A percentile compares a stretch with the other conserved stretches of the same genome.
These are phyloP conservation scores for Leccinum aurantiacum DNA, from an alignment of 768 basidiomycete genomes.

Conservation along the genomic window DNA sequence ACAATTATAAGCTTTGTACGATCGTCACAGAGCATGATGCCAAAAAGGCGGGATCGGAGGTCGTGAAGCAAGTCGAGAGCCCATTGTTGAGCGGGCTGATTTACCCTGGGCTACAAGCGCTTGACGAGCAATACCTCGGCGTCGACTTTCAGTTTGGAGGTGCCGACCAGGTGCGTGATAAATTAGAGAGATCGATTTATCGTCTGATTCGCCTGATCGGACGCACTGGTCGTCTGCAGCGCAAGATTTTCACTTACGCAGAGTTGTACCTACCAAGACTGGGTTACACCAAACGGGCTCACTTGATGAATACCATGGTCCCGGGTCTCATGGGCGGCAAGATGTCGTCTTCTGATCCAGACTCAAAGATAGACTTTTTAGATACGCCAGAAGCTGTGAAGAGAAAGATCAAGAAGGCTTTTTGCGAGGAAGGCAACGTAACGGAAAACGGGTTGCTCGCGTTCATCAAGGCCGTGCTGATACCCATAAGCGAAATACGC, in stretches of 20 bases:
- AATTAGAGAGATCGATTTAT: neutral
- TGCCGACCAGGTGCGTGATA: conserved; percentile 78
- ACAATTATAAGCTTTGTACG: conserved; percentile 91
- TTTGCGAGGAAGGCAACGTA: conserved; percentile 91
- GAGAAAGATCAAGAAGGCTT: conserved; percentile 88
- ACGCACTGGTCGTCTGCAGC: conserved; percentile 42
- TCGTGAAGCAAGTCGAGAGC: conserved; percentile 96
- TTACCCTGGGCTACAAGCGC: conserved; percentile 94
- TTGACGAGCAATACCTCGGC: conserved; percentile 95
- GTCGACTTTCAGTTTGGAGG: conserved; percentile 99
- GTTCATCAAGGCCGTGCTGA: conserved; percentile 84
- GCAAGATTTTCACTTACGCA: conserved; percentile 98
- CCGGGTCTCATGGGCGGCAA: conserved; percentile 93
- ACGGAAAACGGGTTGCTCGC: conserved; percentile 87
- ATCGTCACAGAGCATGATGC: conserved; percentile 94
- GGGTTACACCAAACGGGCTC: conserved; percentile 92
- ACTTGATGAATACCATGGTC: conserved; percentile 98
- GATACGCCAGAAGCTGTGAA: conserved; percentile 82
- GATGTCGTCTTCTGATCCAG: conserved; percentile 97
- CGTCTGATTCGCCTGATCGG: neutral
- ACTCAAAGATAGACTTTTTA: conserved; percentile 98
- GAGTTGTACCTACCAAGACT: conserved; percentile 92
- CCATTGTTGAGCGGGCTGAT: conserved; percentile 88
- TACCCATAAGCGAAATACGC: conserved; percentile 80
- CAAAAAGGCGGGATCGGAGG: conserved; percentile 97